These are phyloP conservation scores for Phytophthora capsici DNA, from an alignment of 352 stramenopile genomes.

Conservation along the genomic window DNA sequence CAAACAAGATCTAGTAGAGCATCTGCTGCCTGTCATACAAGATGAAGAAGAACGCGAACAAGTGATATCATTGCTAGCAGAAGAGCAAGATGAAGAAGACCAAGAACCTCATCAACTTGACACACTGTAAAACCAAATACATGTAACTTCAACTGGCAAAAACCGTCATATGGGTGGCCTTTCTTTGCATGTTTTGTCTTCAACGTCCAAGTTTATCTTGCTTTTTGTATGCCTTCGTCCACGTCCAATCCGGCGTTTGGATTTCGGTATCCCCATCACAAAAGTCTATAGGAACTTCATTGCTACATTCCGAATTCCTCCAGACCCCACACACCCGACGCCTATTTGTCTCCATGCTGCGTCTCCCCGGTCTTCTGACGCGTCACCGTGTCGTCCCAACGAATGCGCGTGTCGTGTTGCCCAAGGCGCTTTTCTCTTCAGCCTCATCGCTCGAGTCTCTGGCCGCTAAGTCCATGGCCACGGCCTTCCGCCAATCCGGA, in stretches of 20 bases:
- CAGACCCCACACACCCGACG: neutral
- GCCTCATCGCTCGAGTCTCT: slow-evolving; percentile 66
- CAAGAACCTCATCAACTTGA: slow-evolving; percentile 19
- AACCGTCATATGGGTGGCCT: neutral
- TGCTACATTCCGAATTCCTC: slow-evolving; percentile 29
- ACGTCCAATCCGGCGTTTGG: slow-evolving; percentile 37
- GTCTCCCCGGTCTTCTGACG: slow-evolving; percentile 46
- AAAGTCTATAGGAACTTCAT: neutral
- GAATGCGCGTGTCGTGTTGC: slow-evolving; percentile 10
- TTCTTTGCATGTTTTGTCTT: slow-evolving; percentile 16
- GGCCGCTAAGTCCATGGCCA: slow-evolving; percentile 71
- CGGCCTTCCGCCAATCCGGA: slow-evolving; percentile 74
- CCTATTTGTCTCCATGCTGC: slow-evolving; percentile 48
- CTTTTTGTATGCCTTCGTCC: slow-evolving; percentile 8
- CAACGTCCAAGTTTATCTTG: slow-evolving; percentile 24
- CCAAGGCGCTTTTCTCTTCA: slow-evolving; percentile 37
- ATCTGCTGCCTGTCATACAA: slow-evolving; percentile 45
- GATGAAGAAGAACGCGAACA: slow-evolving; percentile 39
- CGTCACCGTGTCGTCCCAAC: slow-evolving; percentile 35
- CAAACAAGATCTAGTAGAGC: slow-evolving; percentile 41
- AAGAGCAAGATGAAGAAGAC: slow-evolving; percentile 20
- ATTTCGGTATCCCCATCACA: slow-evolving; percentile 29
- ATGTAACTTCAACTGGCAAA: slow-evolving; percentile 1
- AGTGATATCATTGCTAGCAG: slow-evolving; percentile 36
- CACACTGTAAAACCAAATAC: slow-evolving; percentile 9